These are phyloP conservation scores for Tylopilus rubrobrunneus DNA, from an alignment of 768 basidiomycete genomes.

Conservation along the genomic window DNA sequence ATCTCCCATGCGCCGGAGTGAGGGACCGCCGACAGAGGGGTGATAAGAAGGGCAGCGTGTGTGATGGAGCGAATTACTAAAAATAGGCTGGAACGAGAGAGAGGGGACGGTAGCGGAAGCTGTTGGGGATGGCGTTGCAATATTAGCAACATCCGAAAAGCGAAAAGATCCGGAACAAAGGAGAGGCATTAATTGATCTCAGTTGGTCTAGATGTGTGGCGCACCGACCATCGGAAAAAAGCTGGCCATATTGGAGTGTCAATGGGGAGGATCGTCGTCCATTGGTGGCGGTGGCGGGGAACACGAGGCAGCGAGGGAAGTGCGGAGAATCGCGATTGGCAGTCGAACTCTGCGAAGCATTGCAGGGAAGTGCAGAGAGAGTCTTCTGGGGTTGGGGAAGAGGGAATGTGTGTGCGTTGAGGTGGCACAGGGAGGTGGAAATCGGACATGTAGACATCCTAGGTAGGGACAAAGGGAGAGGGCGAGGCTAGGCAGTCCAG, in stretches of 20 bases:
- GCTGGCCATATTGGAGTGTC: constrained; percentile 16
- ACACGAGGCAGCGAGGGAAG: constrained; percentile 31
- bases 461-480: constrained; percentile 40
- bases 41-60: constrained; percentile 25
- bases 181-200: constrained; percentile 6
- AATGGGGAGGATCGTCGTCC: constrained; percentile 19
- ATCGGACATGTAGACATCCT: constrained; percentile 52
- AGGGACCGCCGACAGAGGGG: constrained; percentile 7
- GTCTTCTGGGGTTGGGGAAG: constrained; percentile 30
- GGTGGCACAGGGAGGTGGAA: constrained; percentile 23
- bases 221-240: constrained; percentile 25
- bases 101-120: constrained; percentile 15
- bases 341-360: constrained; percentile 52
- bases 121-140: constrained; percentile 8
- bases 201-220: constrained; percentile 8
- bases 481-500: constrained; percentile 18
- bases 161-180: neutral
- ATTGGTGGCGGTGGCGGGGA: constrained; percentile 26
- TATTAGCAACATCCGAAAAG: constrained; percentile 10
- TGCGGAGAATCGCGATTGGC: constrained; percentile 48
- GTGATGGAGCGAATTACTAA: constrained; percentile 22
- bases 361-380: constrained; percentile 43
- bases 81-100: constrained; percentile 15
- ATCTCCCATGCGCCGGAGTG: constrained; percentile 18
- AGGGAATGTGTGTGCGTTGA: constrained; percentile 9